Base-by-base conservation (phyloP, 345 rosid species). In the Eucalyptus regnans region DNA sequence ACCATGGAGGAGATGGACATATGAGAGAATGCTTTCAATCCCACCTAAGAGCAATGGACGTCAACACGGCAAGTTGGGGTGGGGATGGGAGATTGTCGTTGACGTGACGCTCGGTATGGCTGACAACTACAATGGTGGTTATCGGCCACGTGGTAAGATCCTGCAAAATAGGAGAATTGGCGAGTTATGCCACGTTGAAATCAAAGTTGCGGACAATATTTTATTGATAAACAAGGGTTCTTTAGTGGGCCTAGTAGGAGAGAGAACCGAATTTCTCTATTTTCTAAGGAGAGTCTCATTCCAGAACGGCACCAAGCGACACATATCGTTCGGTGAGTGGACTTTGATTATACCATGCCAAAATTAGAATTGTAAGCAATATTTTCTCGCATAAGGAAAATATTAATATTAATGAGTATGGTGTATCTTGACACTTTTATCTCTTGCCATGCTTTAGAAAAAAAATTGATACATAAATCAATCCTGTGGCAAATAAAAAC, bases 91-190 rank as follows among this genome's bases (percentile, higher is more conserved):
- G 37, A n/a, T 14, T 4, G 23, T 68, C 80, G 23, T 41, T 20
- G 80, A 68, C 44, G 7, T 16, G 80, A 68, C 4, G 7, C 7
- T 33, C 1, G 23, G 1, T 68, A 20, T 68, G 44, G 80, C 4
- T 9, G 12, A 5, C 25, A 9, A 68, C 23, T 16, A 4, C 23
- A 17, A 37, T 3, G 4, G 80, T 5, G 23, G 58, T 52, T 20
- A 20, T 52, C 2, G 25, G 10, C 10, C 58, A 52, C 25, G 1
- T 52, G 18, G 0, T 15, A 8, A 18, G 18, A 52, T 52, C 25
- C 0, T 52, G 2, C 0, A 52, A 0, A 52, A 20, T 18, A 20
- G 25, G 9, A 52, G 0, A 20, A 52, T 7, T 14, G 1, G 2
- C 51, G 3, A 50, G 3, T 50, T 52, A 52, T 20, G 2, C 1